Evolutionary conservation across 805 yeast genomes (phyloP), one percentile per base, ranked within the genome.

Genomic region (Metschnikowia shivogae): DNA sequence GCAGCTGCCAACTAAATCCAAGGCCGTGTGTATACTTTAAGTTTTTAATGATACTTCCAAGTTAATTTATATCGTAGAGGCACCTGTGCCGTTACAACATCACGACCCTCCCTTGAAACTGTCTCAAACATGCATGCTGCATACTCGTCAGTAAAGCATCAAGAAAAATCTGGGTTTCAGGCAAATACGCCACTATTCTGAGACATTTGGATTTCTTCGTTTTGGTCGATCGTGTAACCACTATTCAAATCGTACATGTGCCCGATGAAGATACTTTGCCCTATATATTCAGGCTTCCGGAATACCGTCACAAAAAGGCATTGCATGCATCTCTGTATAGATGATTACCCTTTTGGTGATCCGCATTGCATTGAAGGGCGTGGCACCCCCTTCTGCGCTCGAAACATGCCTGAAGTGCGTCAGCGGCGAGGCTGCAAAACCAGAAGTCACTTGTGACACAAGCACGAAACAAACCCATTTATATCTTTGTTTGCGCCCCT

Each of bases 21-120:
- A 36, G 34, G 34, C 30, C 14, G 31, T 38, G 34, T 45, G 42
- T 43, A 36, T 43, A 48, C 43, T 33, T 43, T 44, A 43, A 53
- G 53, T 47, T 45, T 47, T 44, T 39, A 53, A 53, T 51, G 53
- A 33, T 46, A 49, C 49, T 41, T 36, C 42, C 43, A 47, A 47
- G 45, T 27, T 30, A 42, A 14, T 11, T 22, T 6, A 8, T 13
- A 17, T 11, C 33, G 47, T 44, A 44, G 47, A 31, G 24, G 24
- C 24, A 6, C 24, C 24, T 22, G 4, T 22, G 24, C 24, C 6
- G 24, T 6, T 22, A 5, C 6, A 22, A 22, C 6, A 22, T 22
- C 4, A 6, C 6, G 24, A 22, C 24, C 24, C 24, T 22, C 24
- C 4, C 24, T 22, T 22, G 24, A 22, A 22, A 22, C 24, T 6